Evolutionary conservation across 2,329 filamentous ascomycete genomes (phyloP), one percentile per base, ranked within the genome.

Genomic region (Onygena corvina): DNA sequence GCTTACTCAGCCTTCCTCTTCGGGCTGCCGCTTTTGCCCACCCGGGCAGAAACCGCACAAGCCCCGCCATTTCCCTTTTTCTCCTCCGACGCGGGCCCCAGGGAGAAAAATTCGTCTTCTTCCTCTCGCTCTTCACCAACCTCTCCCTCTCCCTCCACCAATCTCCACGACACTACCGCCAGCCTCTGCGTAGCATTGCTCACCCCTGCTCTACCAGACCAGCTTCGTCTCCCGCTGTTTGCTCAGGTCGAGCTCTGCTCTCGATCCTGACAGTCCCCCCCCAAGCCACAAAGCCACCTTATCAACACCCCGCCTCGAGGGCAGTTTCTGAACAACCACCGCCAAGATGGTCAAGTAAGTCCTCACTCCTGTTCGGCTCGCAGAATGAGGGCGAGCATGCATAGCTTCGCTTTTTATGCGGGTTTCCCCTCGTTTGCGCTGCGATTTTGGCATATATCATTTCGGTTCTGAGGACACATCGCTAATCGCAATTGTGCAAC

Each of bases 321-420:
- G 64, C 63, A 44, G 51, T 55, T 18, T 20, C 63, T 63, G 50
- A 59, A 55, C 60, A 62, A 64, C 62, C 64, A 86, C 88, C 86
- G 87, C 76, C 84, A 95, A 88, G 72, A 98, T 98, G 92, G 92
- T 98, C 73, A 95, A 96, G 89, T 95, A 84, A 84, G 89, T 90
- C 50, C 40, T 47, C 50, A 51, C 46, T 38, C 11, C 40, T 18
- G 21, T 30, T 3, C 7, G 8, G 20, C 16, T 7, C n/a, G 36
- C 20, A 21, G 25, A 21, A 25, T 4, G 12, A 4, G 18, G 20
- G 36, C 21, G 21, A 23, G 20, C 8, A 18, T 23, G 18, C 6
- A 23, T 40, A 40, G 20, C 36, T 12, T 40, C 20, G 18, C 14
- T 21, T 25, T n/a, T 29, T 5, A 5, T 11, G 5, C 27, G 27